phyloP scores from a whole-genome alignment of 768 basidiomycete species.

The Pleurotus salmoneostramineus region DNA sequence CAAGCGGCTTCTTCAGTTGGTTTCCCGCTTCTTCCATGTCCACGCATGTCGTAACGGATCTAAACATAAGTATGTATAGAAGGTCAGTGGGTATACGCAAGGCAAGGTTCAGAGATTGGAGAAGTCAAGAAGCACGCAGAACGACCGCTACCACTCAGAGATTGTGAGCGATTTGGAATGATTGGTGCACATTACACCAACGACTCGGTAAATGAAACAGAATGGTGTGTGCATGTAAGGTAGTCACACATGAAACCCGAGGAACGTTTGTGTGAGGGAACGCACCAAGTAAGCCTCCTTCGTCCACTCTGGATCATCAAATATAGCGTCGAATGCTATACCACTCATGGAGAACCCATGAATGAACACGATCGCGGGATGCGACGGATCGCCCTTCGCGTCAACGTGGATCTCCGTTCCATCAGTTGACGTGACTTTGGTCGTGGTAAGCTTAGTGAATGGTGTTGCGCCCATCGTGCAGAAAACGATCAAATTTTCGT shows the following conservation, averaged over 20 bases:
- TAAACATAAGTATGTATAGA: background rate
- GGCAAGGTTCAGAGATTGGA: too few relatives aligned
- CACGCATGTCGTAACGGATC: constrained; percentile 14
- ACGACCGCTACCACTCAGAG: background rate
- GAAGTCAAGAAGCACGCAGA: too few relatives aligned
- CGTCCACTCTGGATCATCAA: constrained; percentile 23
- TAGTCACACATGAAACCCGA: too few relatives aligned
- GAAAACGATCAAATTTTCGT: too few relatives aligned
- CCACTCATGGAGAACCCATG: constrained; percentile 28
- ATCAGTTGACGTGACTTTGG: constrained; percentile 20
- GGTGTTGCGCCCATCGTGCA: too few relatives aligned
- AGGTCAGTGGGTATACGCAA: background rate
- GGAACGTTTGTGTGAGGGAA: background rate
- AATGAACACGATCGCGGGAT: constrained; percentile 29
- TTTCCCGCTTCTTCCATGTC: constrained; percentile 14
- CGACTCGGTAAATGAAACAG: background rate
- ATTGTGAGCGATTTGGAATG: background rate
- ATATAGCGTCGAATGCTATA: constrained; percentile 27
- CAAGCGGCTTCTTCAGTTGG: constrained; percentile 9
- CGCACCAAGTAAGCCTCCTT: constrained; percentile 17
- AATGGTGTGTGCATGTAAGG: too few relatives aligned
- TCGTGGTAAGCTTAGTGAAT: too few relatives aligned
- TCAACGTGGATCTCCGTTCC: constrained; percentile 32
- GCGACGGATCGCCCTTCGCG: constrained; percentile 25
- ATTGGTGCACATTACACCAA: background rate